Evolutionary conservation across 2,329 filamentous ascomycete species (phyloP), one percentile per base, ranked within the genome.

Genomic region (Pseudocercospora eumusae): DNA sequence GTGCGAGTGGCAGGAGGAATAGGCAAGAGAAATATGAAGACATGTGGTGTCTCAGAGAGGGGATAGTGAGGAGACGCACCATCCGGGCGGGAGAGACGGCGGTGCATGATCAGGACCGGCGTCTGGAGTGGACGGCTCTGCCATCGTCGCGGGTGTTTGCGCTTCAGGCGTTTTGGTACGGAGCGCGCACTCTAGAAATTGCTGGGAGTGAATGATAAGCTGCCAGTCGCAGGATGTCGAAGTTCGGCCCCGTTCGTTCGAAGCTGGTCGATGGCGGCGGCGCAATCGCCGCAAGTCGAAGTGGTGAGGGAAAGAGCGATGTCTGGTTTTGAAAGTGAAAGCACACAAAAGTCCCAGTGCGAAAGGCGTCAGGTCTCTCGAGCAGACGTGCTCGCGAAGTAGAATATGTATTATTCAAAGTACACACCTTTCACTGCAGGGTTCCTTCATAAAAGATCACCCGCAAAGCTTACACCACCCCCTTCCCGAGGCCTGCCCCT

Each of bases 71-170:
- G 36, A 59, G 57, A 71, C 74, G 67, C 69, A 76, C 75, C 75
- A 78, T 68, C 76, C 76, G 53, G 75, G 73, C 57, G 76, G 76
- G 52, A 78, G 68, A 61, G 70, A 68, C 44, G 76, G 76, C 47
- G 75, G 75, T 49, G 72, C 67, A 60, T 71, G 65, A 64, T 76
- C 73, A n/a, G 76, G 76, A 15, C 76, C 76, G 54, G 73, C 70
- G 68, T 78, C 76, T 23, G 74, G 73, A 52, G 71, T 73, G 56
- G 66, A 68, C 54, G 74, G 72, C 61, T 71, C 71, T 55, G 68
- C 69, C 72, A 73, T 73, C n/a, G 59, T 42, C 40, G 57, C 44
- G 42, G n/a, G 47, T 36, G 23, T 57, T 25, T 27, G 45, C 47
- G 47, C 25, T n/a, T 52, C 47, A 23, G 20, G 47, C 15, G 23